Evolutionary conservation across 2,329 filamentous ascomycete species (phyloP).

Genomic region (Colletotrichum somersetense): DNA sequence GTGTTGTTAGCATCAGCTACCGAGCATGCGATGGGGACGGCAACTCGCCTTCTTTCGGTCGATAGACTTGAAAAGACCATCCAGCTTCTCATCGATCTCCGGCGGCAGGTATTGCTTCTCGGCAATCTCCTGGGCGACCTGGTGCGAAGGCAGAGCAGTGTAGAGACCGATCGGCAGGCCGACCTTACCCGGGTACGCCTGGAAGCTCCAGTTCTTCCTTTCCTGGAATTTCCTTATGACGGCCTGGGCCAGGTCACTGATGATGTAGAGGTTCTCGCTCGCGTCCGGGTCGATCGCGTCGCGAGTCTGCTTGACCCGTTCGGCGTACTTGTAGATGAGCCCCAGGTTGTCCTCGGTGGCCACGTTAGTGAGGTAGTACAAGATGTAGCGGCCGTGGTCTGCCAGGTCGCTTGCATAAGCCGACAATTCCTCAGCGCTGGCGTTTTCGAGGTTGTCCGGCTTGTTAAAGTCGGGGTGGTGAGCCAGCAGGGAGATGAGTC

Average conservation of each 20-base stretch:
- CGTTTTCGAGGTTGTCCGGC: constrained; percentile 20
- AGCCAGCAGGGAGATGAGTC: constrained; percentile 87
- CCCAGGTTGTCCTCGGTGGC: constrained; percentile 89
- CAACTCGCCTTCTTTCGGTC: constrained; percentile 78
- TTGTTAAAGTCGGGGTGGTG: constrained; percentile 91
- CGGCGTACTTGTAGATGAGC: constrained; percentile 90
- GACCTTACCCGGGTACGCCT: constrained; percentile 85
- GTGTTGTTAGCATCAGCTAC: constrained; percentile 45
- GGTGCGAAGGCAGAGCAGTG: constrained; percentile 78
- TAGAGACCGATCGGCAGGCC: constrained; percentile 86
- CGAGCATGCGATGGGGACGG: not conserved
- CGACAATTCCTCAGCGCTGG: constrained; percentile 54
- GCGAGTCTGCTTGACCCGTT: constrained; percentile 89
- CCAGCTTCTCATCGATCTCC: constrained; percentile 80
- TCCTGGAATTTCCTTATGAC: constrained; percentile 90
- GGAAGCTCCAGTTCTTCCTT: constrained; percentile 85
- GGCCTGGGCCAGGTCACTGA: constrained; percentile 88
- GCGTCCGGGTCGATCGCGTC: constrained; percentile 79
- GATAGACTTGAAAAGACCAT: constrained; percentile 72
- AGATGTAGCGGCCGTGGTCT: constrained; percentile 88
- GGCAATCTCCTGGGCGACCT: constrained; percentile 85
- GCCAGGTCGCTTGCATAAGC: constrained; percentile 69
- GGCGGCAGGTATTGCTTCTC: constrained; percentile 87
- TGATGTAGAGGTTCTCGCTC: constrained; percentile 83
- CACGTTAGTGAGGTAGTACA: constrained; percentile 88